These are phyloP conservation scores for Leccinum longicurvipes DNA, from an alignment of 768 basidiomycete species.

Conservation along the genomic window DNA sequence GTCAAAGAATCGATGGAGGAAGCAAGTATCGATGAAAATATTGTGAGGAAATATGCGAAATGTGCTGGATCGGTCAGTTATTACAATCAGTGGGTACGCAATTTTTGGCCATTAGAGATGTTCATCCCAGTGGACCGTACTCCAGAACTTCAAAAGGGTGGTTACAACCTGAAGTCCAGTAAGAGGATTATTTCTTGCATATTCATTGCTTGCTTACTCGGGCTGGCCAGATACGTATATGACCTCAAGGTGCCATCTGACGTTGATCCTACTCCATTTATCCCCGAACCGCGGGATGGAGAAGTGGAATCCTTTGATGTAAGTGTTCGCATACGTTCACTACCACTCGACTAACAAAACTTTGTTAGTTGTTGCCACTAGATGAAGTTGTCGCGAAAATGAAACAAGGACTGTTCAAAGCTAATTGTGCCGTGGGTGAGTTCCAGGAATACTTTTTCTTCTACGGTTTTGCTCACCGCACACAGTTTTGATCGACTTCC, in stretches of 20 bases:
- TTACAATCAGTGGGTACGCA: slow-evolving; percentile 57
- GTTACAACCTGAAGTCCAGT: slow-evolving; percentile 88
- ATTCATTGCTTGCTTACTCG: not conserved
- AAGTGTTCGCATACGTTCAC: slow-evolving; percentile 13
- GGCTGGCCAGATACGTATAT: slow-evolving; percentile 62
- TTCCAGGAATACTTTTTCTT: not conserved
- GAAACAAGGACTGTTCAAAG: slow-evolving; percentile 76
- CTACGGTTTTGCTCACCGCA: slow-evolving; percentile 1
- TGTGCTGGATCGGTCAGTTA: slow-evolving; percentile 75
- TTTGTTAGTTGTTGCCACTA: slow-evolving; percentile 59
- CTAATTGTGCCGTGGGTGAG: slow-evolving; percentile 85
- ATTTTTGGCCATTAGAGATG: not conserved
- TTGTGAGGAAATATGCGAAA: slow-evolving; percentile 58
- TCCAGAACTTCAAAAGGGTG: slow-evolving; percentile 39
- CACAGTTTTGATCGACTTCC: slow-evolving; percentile 81
- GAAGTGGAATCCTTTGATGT: slow-evolving; percentile 96
- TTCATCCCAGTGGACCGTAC: not conserved
- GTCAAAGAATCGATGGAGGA: slow-evolving; percentile 95
- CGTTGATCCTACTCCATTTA: slow-evolving; percentile 45
- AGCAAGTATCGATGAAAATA: slow-evolving; percentile 69
- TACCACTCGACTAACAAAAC: not conserved
- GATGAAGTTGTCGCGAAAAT: slow-evolving; percentile 62
- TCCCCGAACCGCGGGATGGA: slow-evolving; percentile 78
- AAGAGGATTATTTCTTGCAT: slow-evolving; percentile 21
- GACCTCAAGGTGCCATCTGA: slow-evolving; percentile 68